Evolutionary conservation across 2,329 filamentous ascomycete genomes (phyloP), one percentile per base, ranked within the genome.

Genomic region (Juglanconis oblonga): DNA sequence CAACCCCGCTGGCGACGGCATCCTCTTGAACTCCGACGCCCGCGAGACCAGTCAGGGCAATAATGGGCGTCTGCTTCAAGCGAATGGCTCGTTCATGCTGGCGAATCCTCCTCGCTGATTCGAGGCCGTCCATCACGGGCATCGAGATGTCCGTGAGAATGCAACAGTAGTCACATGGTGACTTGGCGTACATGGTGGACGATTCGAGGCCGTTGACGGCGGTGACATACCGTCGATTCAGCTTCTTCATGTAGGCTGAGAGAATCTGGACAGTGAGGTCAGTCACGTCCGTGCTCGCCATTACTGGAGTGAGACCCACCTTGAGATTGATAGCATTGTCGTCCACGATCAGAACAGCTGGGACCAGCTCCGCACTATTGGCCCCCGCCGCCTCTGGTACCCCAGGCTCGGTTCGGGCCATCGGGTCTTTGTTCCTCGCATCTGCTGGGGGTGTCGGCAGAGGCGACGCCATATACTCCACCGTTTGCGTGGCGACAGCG

Each of bases 61-160:
- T 79, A 29, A 86, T 77, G 3, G 75, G 71, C 1, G 76, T 75
- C 0, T 77, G 77, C 0, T 70, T 62, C 0, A 81, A 66, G 0
- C 73, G 70, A 5, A 74, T 67, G 0, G 79, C 72, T 3, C 73
- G 70, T 65, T 86, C 83, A 38, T 80, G 73, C 1, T 75, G 73
- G 1, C 82, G 75, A 13, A 85, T 83, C n/a, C 73, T 71, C 1
- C 77, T 70, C 1, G 81, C 83, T 0, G 79, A 77, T 14, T 79
- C 79, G 3, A 83, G 75, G 0, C 81, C 81, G 62, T 86, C 79
- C 67, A 86, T 79, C 3, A 84, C 70, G 0, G 83, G 83, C 83
- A 86, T 86, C 57, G 77, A 83, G 1, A 85, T 79, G 63, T 86
- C 83, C 67, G 76, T 78, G 4, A 78, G 63, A 0, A 78, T 62